Conservation (phyloP, 257 asterid genomes). For the Gardenia jasminoides region DNA sequence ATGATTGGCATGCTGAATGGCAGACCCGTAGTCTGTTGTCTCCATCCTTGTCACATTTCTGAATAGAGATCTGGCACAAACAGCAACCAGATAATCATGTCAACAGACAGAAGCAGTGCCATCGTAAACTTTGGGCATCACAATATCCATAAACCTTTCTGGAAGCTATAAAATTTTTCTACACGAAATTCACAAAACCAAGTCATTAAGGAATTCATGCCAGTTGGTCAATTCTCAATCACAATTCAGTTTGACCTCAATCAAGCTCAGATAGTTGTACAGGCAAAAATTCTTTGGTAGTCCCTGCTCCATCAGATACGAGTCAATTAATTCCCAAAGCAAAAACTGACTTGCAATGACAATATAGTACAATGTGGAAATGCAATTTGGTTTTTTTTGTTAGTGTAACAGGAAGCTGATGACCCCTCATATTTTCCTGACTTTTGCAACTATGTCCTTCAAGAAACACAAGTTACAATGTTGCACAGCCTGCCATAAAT, state of each 20-base stretch:
- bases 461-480: background rate
- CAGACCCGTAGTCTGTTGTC: constrained; percentile 94
- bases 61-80: constrained; percentile 79
- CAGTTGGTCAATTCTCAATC: background rate
- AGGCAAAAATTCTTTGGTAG: background rate
- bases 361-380: background rate
- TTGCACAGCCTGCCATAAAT: background rate
- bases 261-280: background rate
- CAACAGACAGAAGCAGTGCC: background rate
- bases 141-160: background rate
- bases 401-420: background rate
- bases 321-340: background rate
- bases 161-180: background rate
- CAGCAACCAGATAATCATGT: background rate
- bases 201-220: background rate
- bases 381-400: background rate
- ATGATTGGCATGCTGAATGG: constrained; percentile 93
- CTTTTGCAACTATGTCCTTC: background rate
- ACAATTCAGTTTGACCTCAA: background rate
- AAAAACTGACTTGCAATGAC: background rate
- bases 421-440: background rate
- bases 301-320: background rate
- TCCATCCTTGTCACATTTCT: constrained; percentile 84
- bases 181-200: background rate
- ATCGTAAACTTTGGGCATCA: background rate